phyloP scores from a whole-genome alignment of 371 early-diverging fungal genomes.

The Circinella minor region DNA sequence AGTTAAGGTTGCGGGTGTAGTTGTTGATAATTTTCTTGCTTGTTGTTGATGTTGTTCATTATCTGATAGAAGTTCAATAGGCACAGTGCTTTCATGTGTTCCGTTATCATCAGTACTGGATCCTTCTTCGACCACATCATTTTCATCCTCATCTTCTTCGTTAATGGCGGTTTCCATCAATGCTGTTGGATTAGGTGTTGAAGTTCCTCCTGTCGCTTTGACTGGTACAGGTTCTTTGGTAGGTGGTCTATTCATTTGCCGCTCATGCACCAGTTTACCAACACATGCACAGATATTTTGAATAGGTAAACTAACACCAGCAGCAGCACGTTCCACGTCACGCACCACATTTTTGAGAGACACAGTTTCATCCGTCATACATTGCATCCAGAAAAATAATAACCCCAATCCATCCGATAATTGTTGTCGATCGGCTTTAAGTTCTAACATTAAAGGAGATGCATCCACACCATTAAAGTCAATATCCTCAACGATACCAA shows the following conservation, averaged over 20 bases:
- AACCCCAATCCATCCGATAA: slow-evolving; percentile 71
- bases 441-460: slow-evolving; percentile 23
- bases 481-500: slow-evolving; percentile 47
- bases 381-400: slow-evolving; percentile 68
- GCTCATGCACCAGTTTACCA: slow-evolving; percentile 25
- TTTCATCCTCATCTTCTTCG: slow-evolving; percentile 18
- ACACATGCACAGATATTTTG: slow-evolving; percentile 29
- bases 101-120: neutral
- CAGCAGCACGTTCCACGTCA: slow-evolving; percentile 30
- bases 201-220: neutral
- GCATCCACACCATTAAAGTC: slow-evolving; percentile 32
- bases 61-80: neutral
- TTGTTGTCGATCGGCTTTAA: slow-evolving; percentile 39
- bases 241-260: slow-evolving; percentile 4
- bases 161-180: slow-evolving; percentile 8
- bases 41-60: neutral
- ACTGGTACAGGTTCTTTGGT: neutral
- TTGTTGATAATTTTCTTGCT: neutral
- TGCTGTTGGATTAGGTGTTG: neutral
- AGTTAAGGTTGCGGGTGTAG: neutral
- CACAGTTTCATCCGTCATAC: slow-evolving; percentile 56
- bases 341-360: slow-evolving; percentile 13
- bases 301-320: slow-evolving; percentile 29
- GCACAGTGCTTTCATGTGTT: slow-evolving; percentile 1
- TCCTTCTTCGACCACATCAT: neutral